A percentile compares a stretch with the other conserved stretches of the same genome.
These are phyloP conservation scores for Cryptococcus sp. DNA, from an alignment of 1,284 basidiomycete species.

Conservation along the genomic window DNA sequence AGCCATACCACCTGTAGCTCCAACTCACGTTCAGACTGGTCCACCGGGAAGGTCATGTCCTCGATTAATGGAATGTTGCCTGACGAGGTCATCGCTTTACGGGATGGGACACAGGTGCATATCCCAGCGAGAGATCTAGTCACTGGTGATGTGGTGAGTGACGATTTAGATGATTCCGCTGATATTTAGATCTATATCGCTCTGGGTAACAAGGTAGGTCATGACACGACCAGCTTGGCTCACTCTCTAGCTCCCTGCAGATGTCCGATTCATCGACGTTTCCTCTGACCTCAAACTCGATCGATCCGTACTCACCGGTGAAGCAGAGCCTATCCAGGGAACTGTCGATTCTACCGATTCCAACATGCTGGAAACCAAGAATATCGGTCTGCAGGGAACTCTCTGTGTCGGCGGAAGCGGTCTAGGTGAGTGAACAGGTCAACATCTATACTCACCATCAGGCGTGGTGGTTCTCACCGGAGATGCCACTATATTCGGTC, in stretches of 20 bases:
- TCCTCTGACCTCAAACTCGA: slow-evolving; percentile 59
- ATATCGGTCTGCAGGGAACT: slow-evolving; percentile 63
- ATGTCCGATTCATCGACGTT: slow-evolving; percentile 53
- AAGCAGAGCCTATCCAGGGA: slow-evolving; percentile 56
- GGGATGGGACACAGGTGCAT: slow-evolving; percentile 40
- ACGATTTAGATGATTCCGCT: not conserved
- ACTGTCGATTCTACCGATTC: slow-evolving; percentile 54
- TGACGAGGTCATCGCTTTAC: slow-evolving; percentile 42
- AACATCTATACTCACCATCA: not conserved
- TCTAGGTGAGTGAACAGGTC: slow-evolving; percentile 41
- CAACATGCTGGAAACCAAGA: slow-evolving; percentile 60
- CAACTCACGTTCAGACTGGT: slow-evolving; percentile 31
- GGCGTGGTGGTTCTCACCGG: slow-evolving; percentile 58
- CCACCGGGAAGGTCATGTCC: slow-evolving; percentile 48
- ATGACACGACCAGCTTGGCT: not conserved
- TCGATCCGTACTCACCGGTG: slow-evolving; percentile 62
- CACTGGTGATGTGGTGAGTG: slow-evolving; percentile 40
- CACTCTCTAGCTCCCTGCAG: slow-evolving; percentile 48
- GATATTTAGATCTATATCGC: slow-evolving; percentile 28
- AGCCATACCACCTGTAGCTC: too few relatives aligned
- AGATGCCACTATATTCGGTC: slow-evolving; percentile 58
- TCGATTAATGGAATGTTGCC: slow-evolving; percentile 51
- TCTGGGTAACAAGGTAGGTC: slow-evolving; percentile 39
- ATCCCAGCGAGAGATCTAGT: slow-evolving; percentile 44
- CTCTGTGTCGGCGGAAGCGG: slow-evolving; percentile 59